phyloP scores from a whole-genome alignment of 148 eudicot genomes.

The Talinum fruticosum region DNA sequence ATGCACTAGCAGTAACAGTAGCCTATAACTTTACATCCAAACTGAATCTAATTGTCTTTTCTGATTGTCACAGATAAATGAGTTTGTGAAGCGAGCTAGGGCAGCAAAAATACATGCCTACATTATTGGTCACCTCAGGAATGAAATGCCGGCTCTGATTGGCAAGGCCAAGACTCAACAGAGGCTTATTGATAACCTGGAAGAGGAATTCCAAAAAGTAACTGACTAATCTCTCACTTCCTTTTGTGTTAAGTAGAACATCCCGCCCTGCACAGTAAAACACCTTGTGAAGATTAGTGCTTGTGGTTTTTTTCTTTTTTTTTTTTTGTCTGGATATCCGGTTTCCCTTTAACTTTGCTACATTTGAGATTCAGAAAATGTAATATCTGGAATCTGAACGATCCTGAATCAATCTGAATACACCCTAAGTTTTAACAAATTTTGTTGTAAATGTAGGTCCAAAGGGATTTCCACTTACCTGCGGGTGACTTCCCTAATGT shows the following conservation, averaged over 20 bases:
- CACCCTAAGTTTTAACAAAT: neutral
- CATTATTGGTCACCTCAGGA: conserved; percentile 78
- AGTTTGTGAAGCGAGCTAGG: conserved; percentile 91
- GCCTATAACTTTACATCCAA: neutral
- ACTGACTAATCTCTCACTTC: neutral
- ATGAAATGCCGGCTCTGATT: conserved; percentile 83
- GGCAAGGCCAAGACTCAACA: conserved; percentile 84
- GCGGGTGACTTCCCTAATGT: conserved; percentile 71
- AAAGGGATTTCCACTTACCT: conserved; percentile 67
- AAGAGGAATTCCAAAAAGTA: conserved; percentile 67
- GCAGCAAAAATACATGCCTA: conserved; percentile 87
- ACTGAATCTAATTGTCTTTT: neutral
- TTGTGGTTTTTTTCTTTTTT: too few relatives aligned
- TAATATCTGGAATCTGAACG: neutral
- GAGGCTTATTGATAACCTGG: conserved; percentile 76
- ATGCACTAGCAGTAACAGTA: neutral
- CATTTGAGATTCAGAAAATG: neutral
- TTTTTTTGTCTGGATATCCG: neutral
- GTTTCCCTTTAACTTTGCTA: neutral
- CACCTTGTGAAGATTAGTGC: neutral
- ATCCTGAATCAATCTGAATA: neutral
- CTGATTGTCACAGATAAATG: conserved; percentile 54
- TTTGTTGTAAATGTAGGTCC: conserved; percentile 45
- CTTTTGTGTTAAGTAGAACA: neutral
- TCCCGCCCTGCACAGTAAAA: neutral